Percentiles rank a stretch among this genome's conserved stretches.
Conservation (phyloP, 306 rosid genomes). For the Dryas alaskensis region DNA sequence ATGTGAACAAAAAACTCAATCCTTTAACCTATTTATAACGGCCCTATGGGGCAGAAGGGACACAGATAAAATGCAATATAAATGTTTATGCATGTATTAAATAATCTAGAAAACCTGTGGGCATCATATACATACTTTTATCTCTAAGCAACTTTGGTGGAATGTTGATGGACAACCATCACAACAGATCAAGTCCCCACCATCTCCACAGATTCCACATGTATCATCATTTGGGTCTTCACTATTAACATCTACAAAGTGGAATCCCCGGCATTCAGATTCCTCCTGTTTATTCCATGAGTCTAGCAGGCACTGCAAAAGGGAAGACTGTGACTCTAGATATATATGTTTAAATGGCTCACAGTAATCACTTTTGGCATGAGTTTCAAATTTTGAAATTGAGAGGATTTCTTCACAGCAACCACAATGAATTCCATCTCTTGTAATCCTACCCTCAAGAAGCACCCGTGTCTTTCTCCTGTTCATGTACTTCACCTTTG, state of each 20-base stretch:
- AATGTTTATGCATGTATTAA: conserved; percentile 3
- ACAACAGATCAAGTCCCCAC: conserved; percentile 92
- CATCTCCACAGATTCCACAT: conserved; percentile 96
- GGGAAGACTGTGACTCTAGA: conserved; percentile 60
- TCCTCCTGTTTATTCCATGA: conserved; percentile 86
- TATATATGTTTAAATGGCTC: conserved; percentile 61
- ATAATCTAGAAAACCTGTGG: neutral
- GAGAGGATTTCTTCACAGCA: conserved; percentile 65
- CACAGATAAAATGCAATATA: neutral
- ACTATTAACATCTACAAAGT: conserved; percentile 62
- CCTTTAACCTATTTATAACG: neutral
- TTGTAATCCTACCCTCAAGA: conserved; percentile 61
- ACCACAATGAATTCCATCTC: conserved; percentile 79
- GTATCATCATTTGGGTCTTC: conserved; percentile 97
- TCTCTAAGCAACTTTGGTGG: conserved; percentile 85
- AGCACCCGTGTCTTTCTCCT: conserved; percentile 31
- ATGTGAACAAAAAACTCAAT: neutral
- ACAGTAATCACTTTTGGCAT: conserved; percentile 55
- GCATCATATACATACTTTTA: conserved; percentile 49
- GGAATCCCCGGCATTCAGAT: conserved; percentile 57
- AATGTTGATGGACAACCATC: conserved; percentile 97
- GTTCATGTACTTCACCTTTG: conserved; percentile 60
- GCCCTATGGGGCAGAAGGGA: neutral
- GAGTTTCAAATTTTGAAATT: conserved; percentile 62
- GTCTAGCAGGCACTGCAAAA: conserved; percentile 79